Conservation (phyloP, 768 basidiomycete genomes). For the Neoboletus subvelutipes region DNA sequence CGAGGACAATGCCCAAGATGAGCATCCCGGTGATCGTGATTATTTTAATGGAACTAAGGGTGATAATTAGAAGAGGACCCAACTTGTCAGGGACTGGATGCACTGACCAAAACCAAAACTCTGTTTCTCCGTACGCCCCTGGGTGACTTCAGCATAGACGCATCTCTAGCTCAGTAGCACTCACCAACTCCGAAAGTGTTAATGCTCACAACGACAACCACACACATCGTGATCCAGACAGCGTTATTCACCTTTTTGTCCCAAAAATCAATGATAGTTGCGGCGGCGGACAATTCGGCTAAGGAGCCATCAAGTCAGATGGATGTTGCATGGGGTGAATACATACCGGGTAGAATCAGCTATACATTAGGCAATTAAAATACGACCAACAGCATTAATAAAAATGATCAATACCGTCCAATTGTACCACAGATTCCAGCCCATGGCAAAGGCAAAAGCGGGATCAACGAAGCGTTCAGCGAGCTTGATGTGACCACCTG, state of each 20-base stretch:
- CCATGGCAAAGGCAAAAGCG: conserved; percentile 41
- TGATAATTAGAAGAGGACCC: not conserved
- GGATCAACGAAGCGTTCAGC: conserved; percentile 46
- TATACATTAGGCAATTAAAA: not conserved
- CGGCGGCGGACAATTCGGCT: conserved; percentile 48
- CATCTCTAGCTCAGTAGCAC: not conserved
- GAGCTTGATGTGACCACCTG: conserved; percentile 44
- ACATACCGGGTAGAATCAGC: conserved; percentile 19
- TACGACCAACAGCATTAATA: conserved; percentile 11
- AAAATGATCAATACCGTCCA: conserved; percentile 27
- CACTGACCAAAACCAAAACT: conserved; percentile 43
- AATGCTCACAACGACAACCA: conserved; percentile 45
- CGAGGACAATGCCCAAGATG: conserved; percentile 42
- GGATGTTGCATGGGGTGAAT: not conserved
- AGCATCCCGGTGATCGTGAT: conserved; percentile 42
- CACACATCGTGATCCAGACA: conserved; percentile 50
- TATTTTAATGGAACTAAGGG: conserved; percentile 49
- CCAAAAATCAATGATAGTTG: conserved; percentile 50
- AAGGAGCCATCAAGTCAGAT: not conserved
- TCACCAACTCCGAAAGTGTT: conserved; percentile 38
- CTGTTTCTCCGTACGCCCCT: conserved; percentile 42
- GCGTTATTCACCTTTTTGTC: conserved; percentile 38
- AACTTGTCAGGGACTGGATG: not conserved
- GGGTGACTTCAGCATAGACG: not conserved
- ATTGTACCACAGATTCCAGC: conserved; percentile 39